phyloP scores from a whole-genome alignment of 305 asterid genomes.

The Plantago rigida region DNA sequence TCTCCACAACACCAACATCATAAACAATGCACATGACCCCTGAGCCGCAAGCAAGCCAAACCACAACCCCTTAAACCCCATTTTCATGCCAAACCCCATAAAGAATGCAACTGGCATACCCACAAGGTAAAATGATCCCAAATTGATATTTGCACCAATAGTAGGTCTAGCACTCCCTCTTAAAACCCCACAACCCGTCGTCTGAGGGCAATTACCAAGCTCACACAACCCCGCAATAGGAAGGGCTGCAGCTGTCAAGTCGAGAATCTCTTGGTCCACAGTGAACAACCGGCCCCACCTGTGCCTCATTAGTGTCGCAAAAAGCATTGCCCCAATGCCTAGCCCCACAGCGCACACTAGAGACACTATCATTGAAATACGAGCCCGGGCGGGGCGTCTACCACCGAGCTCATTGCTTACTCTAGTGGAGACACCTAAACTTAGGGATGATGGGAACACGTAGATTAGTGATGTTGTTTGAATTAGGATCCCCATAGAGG shows the following conservation, averaged over 20 bases:
- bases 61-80: constrained; percentile 83
- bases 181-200: constrained; percentile 80
- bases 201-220: constrained; percentile 91
- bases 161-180: constrained; percentile 81
- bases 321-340: constrained; percentile 56
- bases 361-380: constrained; percentile 50
- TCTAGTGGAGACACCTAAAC: constrained; percentile 75
- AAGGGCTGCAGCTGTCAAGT: constrained; percentile 56
- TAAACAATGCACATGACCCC: constrained; percentile 59
- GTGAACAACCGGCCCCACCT: constrained; percentile 68
- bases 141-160: constrained; percentile 63
- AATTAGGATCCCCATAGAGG: constrained; percentile 84
- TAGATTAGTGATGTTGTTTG: constrained; percentile 77
- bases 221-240: constrained; percentile 84
- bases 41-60: constrained; percentile 84
- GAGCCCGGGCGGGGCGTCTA: constrained; percentile 48
- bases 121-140: constrained; percentile 69
- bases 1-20: constrained; percentile 47
- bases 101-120: constrained; percentile 83
- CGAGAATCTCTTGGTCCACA: constrained; percentile 43
- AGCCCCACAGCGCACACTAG: constrained; percentile 37
- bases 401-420: constrained; percentile 77
- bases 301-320: constrained; percentile 49
- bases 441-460: constrained; percentile 70
- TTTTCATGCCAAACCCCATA: constrained; percentile 52